These are phyloP conservation scores for Globisporangium heterothallicum DNA, from an alignment of 352 stramenopile genomes.

Conservation along the genomic window DNA sequence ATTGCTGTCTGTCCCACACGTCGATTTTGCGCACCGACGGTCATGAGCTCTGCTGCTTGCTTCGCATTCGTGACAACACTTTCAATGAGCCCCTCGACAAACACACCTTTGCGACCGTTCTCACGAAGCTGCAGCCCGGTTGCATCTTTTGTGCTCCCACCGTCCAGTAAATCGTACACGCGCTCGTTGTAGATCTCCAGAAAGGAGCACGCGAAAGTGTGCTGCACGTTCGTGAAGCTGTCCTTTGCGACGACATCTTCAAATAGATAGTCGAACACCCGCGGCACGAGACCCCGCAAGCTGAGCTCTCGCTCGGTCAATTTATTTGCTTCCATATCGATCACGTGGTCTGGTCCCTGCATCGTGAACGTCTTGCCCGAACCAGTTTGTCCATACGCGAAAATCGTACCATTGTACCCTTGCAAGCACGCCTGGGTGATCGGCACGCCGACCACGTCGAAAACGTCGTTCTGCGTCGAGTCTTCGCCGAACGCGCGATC, in stretches of 20 bases:
- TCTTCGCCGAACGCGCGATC: slow-evolving; percentile 89
- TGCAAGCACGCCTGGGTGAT: slow-evolving; percentile 75
- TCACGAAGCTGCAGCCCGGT: slow-evolving; percentile 64
- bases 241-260: slow-evolving; percentile 29
- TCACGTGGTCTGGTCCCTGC: slow-evolving; percentile 70
- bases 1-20: slow-evolving; percentile 79
- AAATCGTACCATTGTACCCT: slow-evolving; percentile 87
- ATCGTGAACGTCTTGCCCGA: slow-evolving; percentile 86
- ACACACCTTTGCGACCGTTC: slow-evolving; percentile 65
- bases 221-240: slow-evolving; percentile 31
- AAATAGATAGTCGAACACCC: slow-evolving; percentile 84
- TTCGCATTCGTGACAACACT: slow-evolving; percentile 62
- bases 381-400: slow-evolving; percentile 81
- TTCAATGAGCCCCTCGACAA: slow-evolving; percentile 73
- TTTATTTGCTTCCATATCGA: slow-evolving; percentile 30
- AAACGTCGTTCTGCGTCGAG: slow-evolving; percentile 90
- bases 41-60: slow-evolving; percentile 73
- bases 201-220: slow-evolving; percentile 84
- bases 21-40: slow-evolving; percentile 63
- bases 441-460: slow-evolving; percentile 79
- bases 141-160: slow-evolving; percentile 41
- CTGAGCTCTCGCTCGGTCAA: slow-evolving; percentile 27
- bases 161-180: slow-evolving; percentile 90
- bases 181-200: slow-evolving; percentile 96
- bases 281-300: slow-evolving; percentile 64